Percentiles rank a stretch among this genome's conserved stretches.
Conservation (phyloP, 371 early-diverging fungal species). For the Batrachochytrium dendrobatidis region DNA sequence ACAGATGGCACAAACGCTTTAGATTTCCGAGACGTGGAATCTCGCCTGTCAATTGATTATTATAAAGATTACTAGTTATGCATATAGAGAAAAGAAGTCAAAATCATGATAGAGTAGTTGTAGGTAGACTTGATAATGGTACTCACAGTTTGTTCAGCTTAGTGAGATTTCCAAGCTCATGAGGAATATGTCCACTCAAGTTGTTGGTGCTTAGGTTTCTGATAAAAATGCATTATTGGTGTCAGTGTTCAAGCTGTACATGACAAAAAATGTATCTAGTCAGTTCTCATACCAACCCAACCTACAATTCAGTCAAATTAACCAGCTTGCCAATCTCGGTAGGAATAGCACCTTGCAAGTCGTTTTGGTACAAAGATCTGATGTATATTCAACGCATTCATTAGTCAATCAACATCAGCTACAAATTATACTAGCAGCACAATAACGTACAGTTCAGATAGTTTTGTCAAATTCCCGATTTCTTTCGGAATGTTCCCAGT, state of each 20-base stretch:
- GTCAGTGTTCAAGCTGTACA: too few species aligned
- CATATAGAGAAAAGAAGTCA: too few species aligned
- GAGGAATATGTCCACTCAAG: conserved; percentile 13
- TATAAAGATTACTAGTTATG: not conserved
- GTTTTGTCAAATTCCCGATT: conserved; percentile 5
- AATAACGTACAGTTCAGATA: not conserved
- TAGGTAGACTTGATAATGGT: too few species aligned
- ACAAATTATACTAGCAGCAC: not conserved
- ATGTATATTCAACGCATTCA: not conserved
- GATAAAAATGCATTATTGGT: too few species aligned
- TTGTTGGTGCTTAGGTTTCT: too few species aligned
- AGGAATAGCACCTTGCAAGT: conserved; percentile 14
- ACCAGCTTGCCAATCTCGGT: conserved; percentile 10
- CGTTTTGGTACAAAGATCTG: conserved; percentile 6
- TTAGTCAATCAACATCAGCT: too few species aligned
- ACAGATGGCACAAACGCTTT: not conserved
- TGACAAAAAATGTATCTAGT: too few species aligned
- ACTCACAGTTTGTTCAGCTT: not conserved
- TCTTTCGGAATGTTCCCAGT: conserved; percentile 1
- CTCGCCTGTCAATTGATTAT: not conserved
- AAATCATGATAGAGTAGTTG: too few species aligned
- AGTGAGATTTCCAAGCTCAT: not conserved
- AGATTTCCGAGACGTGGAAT: not conserved
- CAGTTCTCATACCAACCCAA: not conserved
- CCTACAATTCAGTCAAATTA: conserved; percentile 8